phyloP scores from a whole-genome alignment of 768 basidiomycete genomes.

The Dioszegia hungarica region DNA sequence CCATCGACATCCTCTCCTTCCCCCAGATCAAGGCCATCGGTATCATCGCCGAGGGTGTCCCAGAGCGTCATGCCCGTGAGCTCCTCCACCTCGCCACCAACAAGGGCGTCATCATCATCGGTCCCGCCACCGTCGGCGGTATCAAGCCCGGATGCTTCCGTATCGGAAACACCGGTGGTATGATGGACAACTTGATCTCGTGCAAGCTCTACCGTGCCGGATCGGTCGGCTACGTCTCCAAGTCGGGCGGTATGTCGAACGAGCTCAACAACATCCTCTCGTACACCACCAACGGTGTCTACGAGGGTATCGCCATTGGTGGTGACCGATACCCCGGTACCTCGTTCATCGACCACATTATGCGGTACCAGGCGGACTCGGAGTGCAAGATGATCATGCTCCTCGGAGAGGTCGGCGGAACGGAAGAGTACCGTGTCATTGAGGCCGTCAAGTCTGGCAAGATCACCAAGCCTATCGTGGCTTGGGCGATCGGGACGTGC shows the following conservation, averaged over 20 bases:
- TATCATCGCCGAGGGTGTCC: constrained; percentile 97
- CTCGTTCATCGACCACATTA: constrained; percentile 97
- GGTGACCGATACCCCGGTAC: constrained; percentile 98
- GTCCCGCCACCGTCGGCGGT: constrained; percentile 97
- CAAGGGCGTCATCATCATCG: constrained; percentile 85
- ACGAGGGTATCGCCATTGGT: constrained; percentile 99
- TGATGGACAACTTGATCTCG: constrained; percentile 99
- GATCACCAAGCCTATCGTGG: constrained; percentile 98
- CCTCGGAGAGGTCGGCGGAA: constrained; percentile 96
- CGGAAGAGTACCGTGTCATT: constrained; percentile 98
- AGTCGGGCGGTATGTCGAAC: constrained; percentile 99
- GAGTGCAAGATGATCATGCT: constrained; percentile 99
- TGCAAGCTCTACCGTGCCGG: constrained; percentile 98
- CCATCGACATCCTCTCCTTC: constrained; percentile 80
- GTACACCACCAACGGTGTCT: constrained; percentile 91
- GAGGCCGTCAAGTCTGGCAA: constrained; percentile 87
- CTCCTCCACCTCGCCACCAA: constrained; percentile 81
- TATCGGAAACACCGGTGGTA: constrained; percentile 98
- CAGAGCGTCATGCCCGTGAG: constrained; percentile 93
- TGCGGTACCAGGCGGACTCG: constrained; percentile 94
- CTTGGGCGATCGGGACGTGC: constrained; percentile 99
- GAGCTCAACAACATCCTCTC: constrained; percentile 99
- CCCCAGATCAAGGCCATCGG: constrained; percentile 70
- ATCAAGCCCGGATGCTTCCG: constrained; percentile 99
- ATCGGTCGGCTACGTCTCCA: constrained; percentile 97